Evolutionary conservation across 1,284 basidiomycete genomes (phyloP).

Genomic region (Gomphus bonarii): DNA sequence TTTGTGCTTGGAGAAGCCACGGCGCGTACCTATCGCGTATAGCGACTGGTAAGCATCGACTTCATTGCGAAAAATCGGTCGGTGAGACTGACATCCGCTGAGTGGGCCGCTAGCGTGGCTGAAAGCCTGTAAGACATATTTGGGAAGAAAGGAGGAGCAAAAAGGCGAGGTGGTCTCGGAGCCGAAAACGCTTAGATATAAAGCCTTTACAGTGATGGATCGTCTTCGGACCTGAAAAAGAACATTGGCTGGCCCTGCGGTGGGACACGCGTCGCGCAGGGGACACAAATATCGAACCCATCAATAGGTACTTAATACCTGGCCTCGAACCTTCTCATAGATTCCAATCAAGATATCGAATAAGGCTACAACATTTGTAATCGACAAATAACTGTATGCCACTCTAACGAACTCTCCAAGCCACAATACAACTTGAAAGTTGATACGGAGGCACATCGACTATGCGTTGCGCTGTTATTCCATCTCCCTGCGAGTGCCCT

Average conservation of each 20-base stretch:
- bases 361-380: neutral
- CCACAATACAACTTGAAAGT: conserved; percentile 44
- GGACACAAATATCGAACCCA: neutral
- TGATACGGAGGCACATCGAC: conserved; percentile 71
- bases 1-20: conserved; percentile 59
- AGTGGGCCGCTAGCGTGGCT: conserved; percentile 60
- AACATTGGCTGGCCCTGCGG: neutral
- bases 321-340: conserved; percentile 4
- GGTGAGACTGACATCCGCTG: conserved; percentile 54
- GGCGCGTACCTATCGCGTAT: conserved; percentile 54
- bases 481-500: conserved; percentile 82
- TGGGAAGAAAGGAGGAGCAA: conserved; percentile 5
- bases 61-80: neutral
- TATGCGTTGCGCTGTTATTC: conserved; percentile 82
- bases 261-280: neutral
- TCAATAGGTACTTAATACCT: too few species aligned
- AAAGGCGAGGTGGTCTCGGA: neutral
- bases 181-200: conserved; percentile 2
- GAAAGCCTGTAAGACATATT: conserved; percentile 81
- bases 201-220: conserved; percentile 2
- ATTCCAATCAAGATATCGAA: conserved; percentile 10
- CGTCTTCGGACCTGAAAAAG: neutral
- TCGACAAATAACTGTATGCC: conserved; percentile 54
- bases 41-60: conserved; percentile 17
- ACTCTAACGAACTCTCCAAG: conserved; percentile 71